Conservation (phyloP, 208 protist genomes). For the Leishmania arabica region DNA sequence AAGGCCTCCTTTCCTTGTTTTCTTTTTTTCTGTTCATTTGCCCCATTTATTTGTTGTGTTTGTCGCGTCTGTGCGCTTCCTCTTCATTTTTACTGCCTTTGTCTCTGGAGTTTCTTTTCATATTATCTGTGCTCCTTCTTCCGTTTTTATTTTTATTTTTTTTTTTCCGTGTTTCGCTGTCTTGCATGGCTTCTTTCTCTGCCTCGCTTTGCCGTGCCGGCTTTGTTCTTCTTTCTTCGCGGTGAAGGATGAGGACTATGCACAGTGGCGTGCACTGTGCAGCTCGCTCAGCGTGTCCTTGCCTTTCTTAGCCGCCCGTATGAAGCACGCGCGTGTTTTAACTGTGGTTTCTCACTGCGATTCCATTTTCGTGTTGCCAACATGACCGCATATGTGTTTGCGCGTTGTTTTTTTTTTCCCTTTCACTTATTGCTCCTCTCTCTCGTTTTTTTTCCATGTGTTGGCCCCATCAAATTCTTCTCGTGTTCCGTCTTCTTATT, state of each 20-base stretch:
- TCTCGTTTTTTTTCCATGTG: neutral
- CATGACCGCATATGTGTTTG: neutral
- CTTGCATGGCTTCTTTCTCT: neutral
- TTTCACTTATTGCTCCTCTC: neutral
- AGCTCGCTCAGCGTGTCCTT: neutral
- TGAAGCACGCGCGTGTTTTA: too few relatives aligned
- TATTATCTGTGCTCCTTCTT: neutral
- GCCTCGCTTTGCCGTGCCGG: neutral
- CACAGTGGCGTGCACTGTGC: neutral
- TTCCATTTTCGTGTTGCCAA: neutral
- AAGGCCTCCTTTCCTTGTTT: neutral
- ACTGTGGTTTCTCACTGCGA: neutral
- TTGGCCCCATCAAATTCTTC: neutral
- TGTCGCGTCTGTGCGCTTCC: neutral
- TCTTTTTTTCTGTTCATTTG: neutral
- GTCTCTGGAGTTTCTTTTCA: slow-evolving; percentile 1
- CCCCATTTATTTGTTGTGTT: slow-evolving; percentile 1
- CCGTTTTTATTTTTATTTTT: neutral
- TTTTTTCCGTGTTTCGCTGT: neutral
- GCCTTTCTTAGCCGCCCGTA: neutral
- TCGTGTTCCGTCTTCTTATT: neutral
- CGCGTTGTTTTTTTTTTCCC: neutral
- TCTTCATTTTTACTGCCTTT: neutral
- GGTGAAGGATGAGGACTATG: neutral
- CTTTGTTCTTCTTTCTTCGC: neutral